Evolutionary conservation across 2,329 filamentous ascomycete genomes (phyloP), one percentile per base, ranked within the genome.

Genomic region (Pseudocercospora ulei): DNA sequence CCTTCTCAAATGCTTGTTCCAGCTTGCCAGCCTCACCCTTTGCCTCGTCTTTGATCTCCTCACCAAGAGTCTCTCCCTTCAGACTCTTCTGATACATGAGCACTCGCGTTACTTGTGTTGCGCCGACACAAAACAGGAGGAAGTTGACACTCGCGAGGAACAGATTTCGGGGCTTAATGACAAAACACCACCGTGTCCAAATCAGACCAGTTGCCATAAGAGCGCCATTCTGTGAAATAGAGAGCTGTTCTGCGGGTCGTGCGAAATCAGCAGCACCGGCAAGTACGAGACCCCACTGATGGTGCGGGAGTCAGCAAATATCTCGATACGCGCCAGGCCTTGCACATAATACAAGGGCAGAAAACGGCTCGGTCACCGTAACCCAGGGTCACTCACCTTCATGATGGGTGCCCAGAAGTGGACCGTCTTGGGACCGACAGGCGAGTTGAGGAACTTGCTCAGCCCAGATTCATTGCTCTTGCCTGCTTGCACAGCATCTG

Each of bases 341-440:
- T n/a, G n/a, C n/a, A n/a, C n/a, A n/a, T n/a, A n/a, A n/a, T n/a
- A n/a, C n/a, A n/a, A n/a, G n/a, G n/a, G n/a, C n/a, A n/a, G n/a
- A n/a, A n/a, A n/a, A n/a, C n/a, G n/a, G n/a, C n/a, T n/a, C n/a
- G n/a, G n/a, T 37, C 29, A 29, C 28, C 26, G n/a, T n/a, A 14
- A 16, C 12, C 5, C 12, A 18, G 25, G 26, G 26, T 41, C 24
- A 19, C 56, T 52, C 66, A 77, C 73, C 70, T 78, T 95, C 86
- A 95, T 94, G 52, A 95, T 79, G 42, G 88, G 88, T 28, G 88
- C 87, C 88, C 90, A 98, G 69, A 98, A 98, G 66, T 98, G 90
- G 56, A 98, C 90, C 47, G 90, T 98, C 79, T 72, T 67, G 36
- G 66, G 65, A 5, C 68, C 68, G 40, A 72, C 61, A 20, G 63